phyloP scores from a whole-genome alignment of 768 basidiomycete genomes.

The Pilatotrama ljubarskyi region DNA sequence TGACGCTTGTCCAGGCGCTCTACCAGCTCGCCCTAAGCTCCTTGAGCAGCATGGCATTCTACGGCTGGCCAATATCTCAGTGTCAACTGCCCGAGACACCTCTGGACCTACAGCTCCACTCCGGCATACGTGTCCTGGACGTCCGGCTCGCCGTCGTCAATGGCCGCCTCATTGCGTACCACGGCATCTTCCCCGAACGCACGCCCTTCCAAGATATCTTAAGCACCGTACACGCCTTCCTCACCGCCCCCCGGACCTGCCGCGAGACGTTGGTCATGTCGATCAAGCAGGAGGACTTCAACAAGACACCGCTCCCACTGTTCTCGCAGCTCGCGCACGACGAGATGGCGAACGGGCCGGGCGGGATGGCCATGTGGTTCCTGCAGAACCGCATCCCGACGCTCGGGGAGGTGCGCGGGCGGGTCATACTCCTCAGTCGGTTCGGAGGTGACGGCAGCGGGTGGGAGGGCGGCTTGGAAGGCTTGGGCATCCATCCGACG shows the following conservation, averaged over 20 bases:
- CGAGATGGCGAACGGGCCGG: slow-evolving; percentile 59
- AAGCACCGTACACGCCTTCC: slow-evolving; percentile 57
- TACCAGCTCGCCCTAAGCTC: slow-evolving; percentile 5
- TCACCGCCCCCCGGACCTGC: slow-evolving; percentile 53
- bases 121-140: slow-evolving; percentile 82
- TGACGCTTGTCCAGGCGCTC: slow-evolving; percentile 8
- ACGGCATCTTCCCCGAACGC: slow-evolving; percentile 73
- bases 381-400: slow-evolving; percentile 77
- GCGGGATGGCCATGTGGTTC: slow-evolving; percentile 69
- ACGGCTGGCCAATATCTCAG: slow-evolving; percentile 85
- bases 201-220: slow-evolving; percentile 70
- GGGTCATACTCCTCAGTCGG: slow-evolving; percentile 81
- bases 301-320: slow-evolving; percentile 40
- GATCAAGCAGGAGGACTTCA: slow-evolving; percentile 84
- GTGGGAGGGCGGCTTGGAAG: slow-evolving; percentile 70
- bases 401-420: slow-evolving; percentile 84
- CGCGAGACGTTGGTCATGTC: slow-evolving; percentile 83
- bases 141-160: slow-evolving; percentile 73
- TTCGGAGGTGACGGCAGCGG: slow-evolving; percentile 71
- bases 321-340: slow-evolving; percentile 70
- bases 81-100: slow-evolving; percentile 71
- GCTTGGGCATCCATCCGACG: slow-evolving; percentile 84
- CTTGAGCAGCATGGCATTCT: slow-evolving; percentile 67
- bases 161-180: slow-evolving; percentile 70
- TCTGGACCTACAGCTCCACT: slow-evolving; percentile 65